Base-by-base conservation (phyloP, 768 basidiomycete genomes). In the Chalciporus chontae region DNA sequence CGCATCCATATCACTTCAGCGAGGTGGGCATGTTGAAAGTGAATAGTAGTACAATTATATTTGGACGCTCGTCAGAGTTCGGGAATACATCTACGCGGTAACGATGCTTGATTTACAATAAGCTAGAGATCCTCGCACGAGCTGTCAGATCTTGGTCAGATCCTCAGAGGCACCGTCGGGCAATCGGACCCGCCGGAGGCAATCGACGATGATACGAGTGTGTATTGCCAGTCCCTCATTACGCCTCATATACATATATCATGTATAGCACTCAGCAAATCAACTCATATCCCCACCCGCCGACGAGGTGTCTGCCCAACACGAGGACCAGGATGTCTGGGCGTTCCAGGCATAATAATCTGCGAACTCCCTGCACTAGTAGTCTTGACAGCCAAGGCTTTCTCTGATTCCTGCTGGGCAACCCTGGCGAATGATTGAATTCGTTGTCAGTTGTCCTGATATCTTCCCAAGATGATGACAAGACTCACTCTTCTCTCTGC, bases 321-420 rank as follows among this genome's bases (percentile, higher is more conserved):
- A 43, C 87, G 75, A 59, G 83, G 74, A 4, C 85, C 86, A 8
- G 78, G 72, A 64, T 86, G 84, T 56, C 84, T 75, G 10, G 90
- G 89, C 8, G 90, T 92, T 17, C 89, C 88, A 24, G 89, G 89
- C 8, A 90, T 79, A 43, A 86, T 84, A 34, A 91, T 79, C 66
- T 83, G 81, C 3, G 84, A 73, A 46, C 80, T 77, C 3, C 21
- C 21, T 21, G 79, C 77, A 38, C 72, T 73, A 4, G 79, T 68
- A 0, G 75, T 75, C 60, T 84, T 80, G 45, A 71, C 71, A 0
- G 80, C 78, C 51, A 81, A 60, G 8, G 76, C 81, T 47, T 83
- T 80, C 56, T 89, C 81, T 17, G 74, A 77, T 27, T 75, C 78
- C 63, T 83, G 77, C 70, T 77, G 80, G 18, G 85, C 84, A 40